Conservation (phyloP, 495 filamentous ascomycete genomes). For the Aspergillus bridgeri region DNA sequence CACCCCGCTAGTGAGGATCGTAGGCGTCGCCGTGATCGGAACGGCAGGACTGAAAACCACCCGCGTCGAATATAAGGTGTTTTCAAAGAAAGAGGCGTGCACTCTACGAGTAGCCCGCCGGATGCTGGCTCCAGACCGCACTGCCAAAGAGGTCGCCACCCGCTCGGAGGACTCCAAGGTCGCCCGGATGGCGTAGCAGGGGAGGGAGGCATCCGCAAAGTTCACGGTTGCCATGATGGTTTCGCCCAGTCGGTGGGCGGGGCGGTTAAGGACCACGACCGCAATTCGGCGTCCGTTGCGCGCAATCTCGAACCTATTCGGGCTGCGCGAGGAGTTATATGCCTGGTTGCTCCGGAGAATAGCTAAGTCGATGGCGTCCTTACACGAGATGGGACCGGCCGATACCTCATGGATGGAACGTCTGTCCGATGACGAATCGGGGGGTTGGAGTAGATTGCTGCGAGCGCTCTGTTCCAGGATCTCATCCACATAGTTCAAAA, state of each 20-base stretch:
- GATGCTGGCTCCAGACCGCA: conserved; percentile 81
- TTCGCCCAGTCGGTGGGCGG: conserved; percentile 88
- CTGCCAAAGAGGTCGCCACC: conserved; percentile 70
- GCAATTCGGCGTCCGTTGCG: conserved; percentile 82
- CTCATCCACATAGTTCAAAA: conserved; percentile 74
- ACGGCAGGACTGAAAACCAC: conserved; percentile 78
- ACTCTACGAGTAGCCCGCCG: conserved; percentile 79
- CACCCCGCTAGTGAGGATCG: conserved; percentile 84
- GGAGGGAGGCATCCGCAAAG: conserved; percentile 67
- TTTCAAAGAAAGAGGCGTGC: conserved; percentile 71
- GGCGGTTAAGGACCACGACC: conserved; percentile 82
- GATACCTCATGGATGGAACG: conserved; percentile 45
- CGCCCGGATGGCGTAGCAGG: conserved; percentile 74
- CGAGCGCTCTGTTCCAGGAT: conserved; percentile 61
- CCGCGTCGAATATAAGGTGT: conserved; percentile 73
- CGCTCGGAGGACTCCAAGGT: conserved; percentile 76
- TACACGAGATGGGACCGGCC: conserved; percentile 51
- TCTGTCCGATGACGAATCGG: conserved; percentile 65
- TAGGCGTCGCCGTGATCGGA: conserved; percentile 75
- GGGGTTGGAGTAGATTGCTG: conserved; percentile 51
- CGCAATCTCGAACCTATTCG: conserved; percentile 91
- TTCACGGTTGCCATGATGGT: conserved; percentile 78
- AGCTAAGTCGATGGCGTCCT: conserved; percentile 86
- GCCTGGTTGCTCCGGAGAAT: conserved; percentile 75
- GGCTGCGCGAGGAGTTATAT: conserved; percentile 57